A percentile compares a stretch with the other conserved stretches of the same genome.
Conservation (phyloP, 176 grass and related monocot genomes). For the Phoenix roebelenii region DNA sequence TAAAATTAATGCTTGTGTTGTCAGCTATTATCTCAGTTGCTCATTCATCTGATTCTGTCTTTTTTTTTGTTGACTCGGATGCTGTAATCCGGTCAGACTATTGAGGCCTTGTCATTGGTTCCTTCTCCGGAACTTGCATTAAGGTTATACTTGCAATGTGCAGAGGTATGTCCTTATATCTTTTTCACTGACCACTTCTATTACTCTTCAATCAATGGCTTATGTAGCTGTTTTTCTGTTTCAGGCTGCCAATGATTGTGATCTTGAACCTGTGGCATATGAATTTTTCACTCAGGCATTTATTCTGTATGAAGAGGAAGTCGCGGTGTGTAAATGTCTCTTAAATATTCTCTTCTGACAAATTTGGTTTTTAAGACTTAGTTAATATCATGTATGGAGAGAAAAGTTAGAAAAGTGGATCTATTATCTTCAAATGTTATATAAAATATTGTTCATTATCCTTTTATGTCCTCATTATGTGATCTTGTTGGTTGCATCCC, state of each 20-base stretch:
- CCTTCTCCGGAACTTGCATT: slow-evolving; percentile 70
- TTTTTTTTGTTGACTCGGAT: background rate
- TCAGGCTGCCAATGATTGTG: slow-evolving; percentile 97
- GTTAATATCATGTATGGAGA: too few species aligned
- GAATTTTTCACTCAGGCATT: slow-evolving; percentile 99
- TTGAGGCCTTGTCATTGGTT: slow-evolving; percentile 52
- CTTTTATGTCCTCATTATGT: background rate
- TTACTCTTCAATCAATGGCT: slow-evolving; percentile 7
- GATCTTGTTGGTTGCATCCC: slow-evolving; percentile 6
- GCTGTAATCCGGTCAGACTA: slow-evolving; percentile 33
- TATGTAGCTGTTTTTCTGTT: slow-evolving; percentile 20
- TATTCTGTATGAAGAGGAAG: slow-evolving; percentile 97
- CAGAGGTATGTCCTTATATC: slow-evolving; percentile 38
- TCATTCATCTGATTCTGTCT: background rate
- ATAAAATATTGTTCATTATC: background rate
- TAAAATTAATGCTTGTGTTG: too few species aligned
- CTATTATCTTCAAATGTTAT: too few species aligned
- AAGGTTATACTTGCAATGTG: slow-evolving; percentile 64
- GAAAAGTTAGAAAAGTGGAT: too few species aligned
- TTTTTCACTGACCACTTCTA: background rate
- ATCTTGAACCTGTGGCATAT: slow-evolving; percentile 93
- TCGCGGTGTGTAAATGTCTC: slow-evolving; percentile 41
- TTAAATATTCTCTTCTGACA: background rate
- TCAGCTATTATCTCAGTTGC: too few species aligned
- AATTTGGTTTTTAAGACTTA: too few species aligned